Evolutionary conservation across 176 grass and related monocot species (phyloP), one percentile per base, ranked within the genome.

Genomic region (Rhynchospora pubera): DNA sequence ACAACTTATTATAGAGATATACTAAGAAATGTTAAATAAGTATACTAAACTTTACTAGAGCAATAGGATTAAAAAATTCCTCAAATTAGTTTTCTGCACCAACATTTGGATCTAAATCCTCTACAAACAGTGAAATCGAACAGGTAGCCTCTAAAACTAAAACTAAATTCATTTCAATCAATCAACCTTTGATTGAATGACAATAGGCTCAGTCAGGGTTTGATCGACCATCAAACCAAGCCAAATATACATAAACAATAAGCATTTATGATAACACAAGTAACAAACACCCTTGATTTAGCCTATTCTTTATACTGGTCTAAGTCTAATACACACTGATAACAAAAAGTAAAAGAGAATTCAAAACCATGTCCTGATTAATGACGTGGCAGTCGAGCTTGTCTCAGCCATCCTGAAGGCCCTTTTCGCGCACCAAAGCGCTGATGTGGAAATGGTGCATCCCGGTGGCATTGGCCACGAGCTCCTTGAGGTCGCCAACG

Each of bases 331-430:
- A 21, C 7, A 10, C 19, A 4, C 34, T 2, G 57, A 60, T 60
- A 19, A 21, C 57, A 8, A 78, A 78, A 84, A 30, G 34, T 10
- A 15, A 22, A 39, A 39, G 34, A 39, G 34, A 28, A 28, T 28
- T 28, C 68, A 47, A 16, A 51, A 97, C 94, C 90, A 94, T 53
- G 81, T 97, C 92, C 82, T 97, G 92, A 84, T 97, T 92, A 67
- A 97, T 97, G 88, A 94, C 67, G 73, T 94, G 90, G 86, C 92
- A 94, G 22, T 97, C 47, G 80, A 97, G 87, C 21, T 81, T 82
- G 16, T 89, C 94, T n/a, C 91, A 97, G 65, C 92, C 92, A 78
- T 97, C 92, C 50, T 94, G 94, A 63, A 97, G 94, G 45, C 80
- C 75, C 90, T 97, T 97, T 47, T 91, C 88, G 22, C 88, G 85